Conservation (phyloP, 2,329 filamentous ascomycete species). For the Graphium sp. region DNA sequence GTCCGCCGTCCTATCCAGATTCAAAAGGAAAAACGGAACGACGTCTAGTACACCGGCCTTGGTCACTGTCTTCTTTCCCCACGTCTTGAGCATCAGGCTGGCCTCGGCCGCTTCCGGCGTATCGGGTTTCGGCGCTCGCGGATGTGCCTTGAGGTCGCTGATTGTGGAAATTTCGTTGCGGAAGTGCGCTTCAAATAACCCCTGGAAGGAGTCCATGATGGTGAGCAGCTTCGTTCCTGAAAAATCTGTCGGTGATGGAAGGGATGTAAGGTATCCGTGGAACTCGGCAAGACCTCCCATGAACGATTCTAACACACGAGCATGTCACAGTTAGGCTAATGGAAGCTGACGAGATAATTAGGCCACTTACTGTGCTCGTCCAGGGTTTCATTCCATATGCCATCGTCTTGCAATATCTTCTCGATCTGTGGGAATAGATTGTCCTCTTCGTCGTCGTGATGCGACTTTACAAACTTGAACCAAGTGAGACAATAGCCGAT, state of each 20-base stretch:
- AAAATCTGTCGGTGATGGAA: conserved; percentile 22
- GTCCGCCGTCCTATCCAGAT: conserved; percentile 42
- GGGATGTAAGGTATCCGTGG: conserved; percentile 28
- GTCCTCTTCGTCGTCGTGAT: conserved; percentile 43
- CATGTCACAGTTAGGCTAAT: not conserved
- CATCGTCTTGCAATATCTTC: conserved; percentile 29
- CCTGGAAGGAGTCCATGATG: conserved; percentile 33
- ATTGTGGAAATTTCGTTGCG: conserved; percentile 37
- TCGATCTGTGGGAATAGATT: conserved; percentile 38
- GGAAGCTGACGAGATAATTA: not conserved
- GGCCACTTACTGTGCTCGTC: conserved; percentile 31
- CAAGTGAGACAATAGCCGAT: conserved; percentile 39
- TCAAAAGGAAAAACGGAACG: conserved; percentile 47
- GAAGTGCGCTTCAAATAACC: conserved; percentile 35
- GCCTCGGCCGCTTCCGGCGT: conserved; percentile 27
- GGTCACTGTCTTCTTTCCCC: conserved; percentile 46
- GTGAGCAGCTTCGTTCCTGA: conserved; percentile 23
- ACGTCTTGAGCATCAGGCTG: conserved; percentile 34
- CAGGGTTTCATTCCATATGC: conserved; percentile 32
- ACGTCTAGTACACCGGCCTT: conserved; percentile 43
- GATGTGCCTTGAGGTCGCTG: conserved; percentile 27
- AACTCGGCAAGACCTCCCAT: conserved; percentile 32
- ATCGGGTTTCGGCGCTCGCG: conserved; percentile 28
- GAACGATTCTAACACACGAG: conserved; percentile 21
- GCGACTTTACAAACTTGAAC: conserved; percentile 40